Percentiles rank a stretch among this genome's conserved stretches.
Evolutionary conservation across 1,284 basidiomycete genomes (phyloP).

Genomic region (Malassezia japonica): DNA sequence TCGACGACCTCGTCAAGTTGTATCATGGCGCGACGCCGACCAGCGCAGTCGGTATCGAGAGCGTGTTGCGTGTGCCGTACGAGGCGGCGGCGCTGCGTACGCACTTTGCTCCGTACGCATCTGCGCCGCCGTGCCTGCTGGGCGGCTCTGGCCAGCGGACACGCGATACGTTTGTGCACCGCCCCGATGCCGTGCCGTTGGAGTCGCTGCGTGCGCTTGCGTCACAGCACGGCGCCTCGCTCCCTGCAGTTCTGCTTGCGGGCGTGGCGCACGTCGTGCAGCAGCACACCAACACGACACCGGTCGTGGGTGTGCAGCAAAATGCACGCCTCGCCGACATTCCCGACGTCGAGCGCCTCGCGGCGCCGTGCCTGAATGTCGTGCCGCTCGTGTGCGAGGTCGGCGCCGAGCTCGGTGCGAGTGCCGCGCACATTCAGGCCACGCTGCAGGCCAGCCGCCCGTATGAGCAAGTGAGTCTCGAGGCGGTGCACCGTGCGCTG

Average conservation of each 20-base stretch:
- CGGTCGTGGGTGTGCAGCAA: conserved; percentile 29
- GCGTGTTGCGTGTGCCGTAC: conserved; percentile 11
- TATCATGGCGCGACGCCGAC: conserved; percentile 16
- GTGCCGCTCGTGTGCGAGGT: conserved; percentile 22
- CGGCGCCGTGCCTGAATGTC: conserved; percentile 27
- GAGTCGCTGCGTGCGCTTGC: background rate
- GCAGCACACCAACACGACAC: background rate
- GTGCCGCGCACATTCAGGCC: conserved; percentile 3
- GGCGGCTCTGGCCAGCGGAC: background rate
- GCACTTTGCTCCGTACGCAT: conserved; percentile 16
- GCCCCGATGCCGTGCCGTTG: background rate
- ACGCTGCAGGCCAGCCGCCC: conserved; percentile 15
- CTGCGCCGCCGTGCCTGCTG: conserved; percentile 8
- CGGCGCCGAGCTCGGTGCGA: conserved; percentile 5
- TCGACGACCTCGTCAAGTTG: conserved; percentile 25
- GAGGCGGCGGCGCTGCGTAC: conserved; percentile 10
- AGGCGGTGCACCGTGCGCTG: conserved; percentile 18
- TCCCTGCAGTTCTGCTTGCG: conserved; percentile 23
- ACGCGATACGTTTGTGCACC: conserved; percentile 10
- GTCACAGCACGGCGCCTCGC: background rate
- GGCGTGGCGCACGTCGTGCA: conserved; percentile 25
- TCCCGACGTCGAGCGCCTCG: conserved; percentile 22
- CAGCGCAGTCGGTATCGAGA: conserved; percentile 15
- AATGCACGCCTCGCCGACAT: conserved; percentile 22
- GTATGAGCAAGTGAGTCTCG: conserved; percentile 24